Conservation (phyloP, 306 rosid genomes). For the Lablab purpureus region DNA sequence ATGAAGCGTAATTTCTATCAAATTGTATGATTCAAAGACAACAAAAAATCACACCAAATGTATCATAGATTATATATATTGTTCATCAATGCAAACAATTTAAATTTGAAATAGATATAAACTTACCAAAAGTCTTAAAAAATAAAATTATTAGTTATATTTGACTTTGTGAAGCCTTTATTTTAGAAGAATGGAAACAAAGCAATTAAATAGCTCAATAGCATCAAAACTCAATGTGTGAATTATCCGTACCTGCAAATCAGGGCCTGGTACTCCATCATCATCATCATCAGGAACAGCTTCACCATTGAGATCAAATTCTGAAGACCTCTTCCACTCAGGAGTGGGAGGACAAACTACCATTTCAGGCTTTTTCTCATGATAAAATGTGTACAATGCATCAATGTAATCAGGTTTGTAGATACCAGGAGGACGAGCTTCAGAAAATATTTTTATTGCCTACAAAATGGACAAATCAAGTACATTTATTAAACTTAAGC, state of each 20-base stretch:
- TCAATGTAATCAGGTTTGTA: constrained; percentile 96
- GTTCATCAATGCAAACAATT: neutral
- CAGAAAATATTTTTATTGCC: constrained; percentile 87
- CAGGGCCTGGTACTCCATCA: constrained; percentile 72
- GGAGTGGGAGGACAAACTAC: constrained; percentile 93
- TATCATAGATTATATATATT: too few relatives aligned
- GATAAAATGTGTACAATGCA: constrained; percentile 86
- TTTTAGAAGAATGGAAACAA: neutral
- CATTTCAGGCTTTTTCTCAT: constrained; percentile 86
- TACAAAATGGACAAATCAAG: constrained; percentile 51
- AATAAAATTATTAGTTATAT: too few relatives aligned
- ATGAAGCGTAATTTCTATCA: neutral
- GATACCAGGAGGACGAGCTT: constrained; percentile 98
- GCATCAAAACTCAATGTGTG: constrained; percentile 39
- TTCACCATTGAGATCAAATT: constrained; percentile 97
- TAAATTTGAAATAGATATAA: too few relatives aligned
- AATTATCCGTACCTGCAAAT: constrained; percentile 71
- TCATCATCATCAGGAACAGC: constrained; percentile 80
- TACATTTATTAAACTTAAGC: constrained; percentile 23
- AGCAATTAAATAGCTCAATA: neutral
- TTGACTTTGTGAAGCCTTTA: neutral
- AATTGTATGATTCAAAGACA: neutral
- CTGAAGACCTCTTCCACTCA: constrained; percentile 98
- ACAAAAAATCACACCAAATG: too few relatives aligned
- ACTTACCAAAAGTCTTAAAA: too few relatives aligned